Base-by-base conservation (phyloP, 257 asterid species). In the Solanum okadae region DNA sequence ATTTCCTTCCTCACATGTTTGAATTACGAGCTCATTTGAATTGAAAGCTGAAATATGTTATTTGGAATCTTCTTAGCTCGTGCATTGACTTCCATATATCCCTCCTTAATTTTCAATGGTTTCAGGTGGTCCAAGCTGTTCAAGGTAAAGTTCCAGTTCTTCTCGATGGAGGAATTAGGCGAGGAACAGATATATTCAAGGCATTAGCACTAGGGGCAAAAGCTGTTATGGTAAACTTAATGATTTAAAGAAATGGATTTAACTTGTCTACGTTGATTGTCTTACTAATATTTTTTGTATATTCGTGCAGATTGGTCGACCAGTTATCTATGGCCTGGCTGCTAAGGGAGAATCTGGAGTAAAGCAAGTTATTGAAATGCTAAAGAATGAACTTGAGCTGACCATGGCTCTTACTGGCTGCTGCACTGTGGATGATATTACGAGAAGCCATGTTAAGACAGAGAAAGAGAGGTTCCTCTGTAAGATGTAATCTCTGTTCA, bases 141-240 rank as follows among this genome's bases (percentile, higher is more conserved):
- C 86, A 89, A 90, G 95, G 95, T 88, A 93, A 88, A 89, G 89
- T 93, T n/a, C 95, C 95, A 0, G 94, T 94, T 29, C 84, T 94
- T 22, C 13, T 94, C 14, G 96, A 94, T 84, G 98, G 98, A 78
- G 96, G 98, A 18, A 90, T 94, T 86, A 92, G 98, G 88, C 91
- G 98, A 18, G 98, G 96, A 76, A 91, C 96, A 8, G 96, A 94
- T 71, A 81, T 94, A 85, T 94, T 94, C 92, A 94, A 94, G 93
- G 96, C 95, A 88, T 91, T 94, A 84, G 95, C 96, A 79, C 94
- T 94, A 29, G 96, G 98, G 8, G 98, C 96, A 72, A 91, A 89
- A 88, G 95, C 94, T 40, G 95, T 93, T 63, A 71, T 94, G 93
- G 98, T 94, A 91, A 87, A 46, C 42, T 56, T 33, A 34, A 72